Base-by-base conservation (phyloP, 2,329 filamentous ascomycete genomes). In the Venturia aucupariae region DNA sequence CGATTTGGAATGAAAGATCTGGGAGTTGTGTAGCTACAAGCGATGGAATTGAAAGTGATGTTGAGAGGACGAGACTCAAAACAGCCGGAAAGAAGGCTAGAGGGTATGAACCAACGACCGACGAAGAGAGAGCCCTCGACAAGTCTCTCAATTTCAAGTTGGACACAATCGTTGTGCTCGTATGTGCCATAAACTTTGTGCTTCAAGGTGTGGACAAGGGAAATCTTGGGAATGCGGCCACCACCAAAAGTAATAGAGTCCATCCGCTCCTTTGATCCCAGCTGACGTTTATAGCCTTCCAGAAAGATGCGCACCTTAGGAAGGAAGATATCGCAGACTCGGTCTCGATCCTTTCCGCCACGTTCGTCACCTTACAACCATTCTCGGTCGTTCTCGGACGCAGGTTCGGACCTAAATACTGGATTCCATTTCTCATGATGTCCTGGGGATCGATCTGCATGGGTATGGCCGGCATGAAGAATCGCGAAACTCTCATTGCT, bases 181-280 rank as follows among this genome's bases (percentile, higher is more conserved):
- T 82, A 66, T 75, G 82, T 10, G 79, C 79, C 4, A 67, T 81
- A 22, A 70, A 82, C 41, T 83, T 82, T 68, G 74, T 83, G 11
- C 77, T 82, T 67, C 82, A 82, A 71, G 77, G 77, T 57, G 72
- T 83, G n/a, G 81, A 83, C 71, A 80, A 81, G 66, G 76, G 76
- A 19, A 83, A 83, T 67, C 73, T 74, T 69, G 42, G 68, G 24
- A 35, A 61, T 35, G 35, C 60, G 10, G 24, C 13, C 15, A 39
- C 59, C 42, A 57, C 59, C 32, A 42, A 44, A 15, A 35, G 41
- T 22, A 38, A 38, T 10, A 3, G 17, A 57, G 4, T 32, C 27
- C 11, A 6, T 15, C 13, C 19, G 4, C 4, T 61, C 3, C 6
- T 13, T n/a, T 17, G 10, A 42, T 17, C 3, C 3, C 13, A 22